These are phyloP conservation scores for Pseudozyma thailandica DNA, from an alignment of 1,284 basidiomycete genomes.

Conservation along the genomic window DNA sequence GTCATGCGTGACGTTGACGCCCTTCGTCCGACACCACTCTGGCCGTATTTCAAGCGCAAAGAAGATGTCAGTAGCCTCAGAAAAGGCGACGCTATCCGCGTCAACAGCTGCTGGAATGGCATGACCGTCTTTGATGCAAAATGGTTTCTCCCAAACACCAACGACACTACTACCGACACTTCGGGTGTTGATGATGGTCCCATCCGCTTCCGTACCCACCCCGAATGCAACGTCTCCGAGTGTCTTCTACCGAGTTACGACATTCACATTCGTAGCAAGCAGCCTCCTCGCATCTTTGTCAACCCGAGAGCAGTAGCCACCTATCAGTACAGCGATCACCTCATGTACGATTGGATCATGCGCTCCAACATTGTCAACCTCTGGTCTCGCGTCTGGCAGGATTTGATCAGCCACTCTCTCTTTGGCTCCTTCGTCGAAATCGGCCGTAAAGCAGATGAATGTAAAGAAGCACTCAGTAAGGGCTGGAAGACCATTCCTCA, in stretches of 20 bases:
- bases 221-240: constrained; percentile 72
- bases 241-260: constrained; percentile 74
- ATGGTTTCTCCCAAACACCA: constrained; percentile 65
- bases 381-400: constrained; percentile 55
- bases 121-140: constrained; percentile 72
- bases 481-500: constrained; percentile 27
- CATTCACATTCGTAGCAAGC: constrained; percentile 68
- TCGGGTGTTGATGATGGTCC: constrained; percentile 61
- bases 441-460: constrained; percentile 37
- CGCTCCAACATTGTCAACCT: constrained; percentile 48
- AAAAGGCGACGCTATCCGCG: constrained; percentile 66
- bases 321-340: constrained; percentile 46
- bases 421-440: constrained; percentile 48
- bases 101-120: constrained; percentile 75
- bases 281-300: constrained; percentile 70
- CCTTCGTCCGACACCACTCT: constrained; percentile 68
- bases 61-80: constrained; percentile 68
- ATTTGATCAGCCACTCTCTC: constrained; percentile 46
- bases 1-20: constrained; percentile 46
- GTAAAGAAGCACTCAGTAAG: constrained; percentile 20
- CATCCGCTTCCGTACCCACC: constrained; percentile 71
- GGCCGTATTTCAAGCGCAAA: constrained; percentile 72
- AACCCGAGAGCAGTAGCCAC: constrained; percentile 68
- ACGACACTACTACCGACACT: constrained; percentile 46
- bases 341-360: constrained; percentile 52